These are phyloP conservation scores for Thuja plicata DNA, from an alignment of 83 land plant genomes.

Conservation along the genomic window DNA sequence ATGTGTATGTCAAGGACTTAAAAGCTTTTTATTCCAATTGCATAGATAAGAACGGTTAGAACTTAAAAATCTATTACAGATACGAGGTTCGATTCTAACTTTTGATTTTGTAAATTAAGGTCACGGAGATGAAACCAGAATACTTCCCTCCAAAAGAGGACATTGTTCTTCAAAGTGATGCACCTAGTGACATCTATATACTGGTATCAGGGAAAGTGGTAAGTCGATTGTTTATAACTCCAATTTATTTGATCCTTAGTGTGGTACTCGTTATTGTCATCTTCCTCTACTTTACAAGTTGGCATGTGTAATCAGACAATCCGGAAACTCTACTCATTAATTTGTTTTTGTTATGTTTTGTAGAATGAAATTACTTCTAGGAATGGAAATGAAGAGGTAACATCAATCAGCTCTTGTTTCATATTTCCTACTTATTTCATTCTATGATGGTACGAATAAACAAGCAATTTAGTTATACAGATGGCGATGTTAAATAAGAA, in stretches of 20 bases:
- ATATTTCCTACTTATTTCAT: background rate
- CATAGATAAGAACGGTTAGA: background rate
- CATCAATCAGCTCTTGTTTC: background rate
- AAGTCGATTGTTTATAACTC: conserved; percentile 9
- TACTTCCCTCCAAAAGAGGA: conserved; percentile 69
- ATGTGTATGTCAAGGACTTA: background rate
- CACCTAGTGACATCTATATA: conserved; percentile 65
- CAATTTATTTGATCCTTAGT: background rate
- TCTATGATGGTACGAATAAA: background rate
- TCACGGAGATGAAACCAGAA: conserved; percentile 61
- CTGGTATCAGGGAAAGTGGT: conserved; percentile 63
- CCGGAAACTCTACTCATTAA: background rate
- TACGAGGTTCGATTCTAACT: background rate
- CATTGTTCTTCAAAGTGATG: conserved; percentile 59
- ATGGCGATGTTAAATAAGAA: background rate
- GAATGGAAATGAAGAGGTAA: conserved; percentile 14
- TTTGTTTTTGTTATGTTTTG: background rate
- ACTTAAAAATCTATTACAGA: background rate
- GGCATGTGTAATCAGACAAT: background rate
- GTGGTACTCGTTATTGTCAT: background rate
- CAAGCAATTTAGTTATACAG: background rate
- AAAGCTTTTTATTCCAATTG: background rate
- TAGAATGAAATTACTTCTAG: background rate
- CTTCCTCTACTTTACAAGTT: background rate
- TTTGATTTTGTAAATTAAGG: conserved; percentile 24